Percentiles rank a stretch among this genome's conserved stretches.
phyloP scores from a whole-genome alignment of 352 stramenopile genomes.

The Globisporangium megalacanthum region DNA sequence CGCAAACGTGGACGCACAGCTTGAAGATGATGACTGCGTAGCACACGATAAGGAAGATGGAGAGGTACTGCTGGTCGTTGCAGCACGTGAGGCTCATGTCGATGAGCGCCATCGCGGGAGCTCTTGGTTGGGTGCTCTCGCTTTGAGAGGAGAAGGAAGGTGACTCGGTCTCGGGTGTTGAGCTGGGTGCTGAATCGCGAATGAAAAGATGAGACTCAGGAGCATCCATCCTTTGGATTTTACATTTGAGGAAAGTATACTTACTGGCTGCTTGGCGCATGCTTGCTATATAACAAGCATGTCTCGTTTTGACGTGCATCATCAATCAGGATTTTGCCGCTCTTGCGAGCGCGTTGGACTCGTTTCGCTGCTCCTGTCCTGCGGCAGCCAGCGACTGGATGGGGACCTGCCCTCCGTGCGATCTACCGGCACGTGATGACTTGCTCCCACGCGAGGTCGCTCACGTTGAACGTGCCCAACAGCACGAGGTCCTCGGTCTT shows the following conservation, averaged over 20 bases:
- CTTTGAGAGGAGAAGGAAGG: neutral
- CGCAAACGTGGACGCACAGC: conserved; percentile 28
- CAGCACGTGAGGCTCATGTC: conserved; percentile 78
- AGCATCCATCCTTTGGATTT: too few species aligned
- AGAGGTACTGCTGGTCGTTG: conserved; percentile 84
- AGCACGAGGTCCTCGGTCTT: conserved; percentile 32
- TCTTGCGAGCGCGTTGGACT: too few species aligned
- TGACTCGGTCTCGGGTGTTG: neutral
- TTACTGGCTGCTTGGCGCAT: too few species aligned
- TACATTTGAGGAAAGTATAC: too few species aligned
- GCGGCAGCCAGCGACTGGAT: neutral
- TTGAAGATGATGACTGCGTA: conserved; percentile 87
- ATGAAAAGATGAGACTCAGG: too few species aligned
- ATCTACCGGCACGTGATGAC: conserved; percentile 39
- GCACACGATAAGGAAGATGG: conserved; percentile 85
- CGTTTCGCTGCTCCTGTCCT: too few species aligned
- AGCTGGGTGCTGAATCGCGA: too few species aligned
- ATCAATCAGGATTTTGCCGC: too few species aligned
- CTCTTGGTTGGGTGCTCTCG: too few species aligned
- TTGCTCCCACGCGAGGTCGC: conserved; percentile 43
- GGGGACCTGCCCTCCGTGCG: neutral
- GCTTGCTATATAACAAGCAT: too few species aligned
- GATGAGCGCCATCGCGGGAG: conserved; percentile 4
- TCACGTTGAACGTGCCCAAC: conserved; percentile 36
- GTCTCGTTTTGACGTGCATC: too few species aligned